Evolutionary conservation across 148 eudicot genomes (phyloP).

Genomic region (Cornus florida): DNA sequence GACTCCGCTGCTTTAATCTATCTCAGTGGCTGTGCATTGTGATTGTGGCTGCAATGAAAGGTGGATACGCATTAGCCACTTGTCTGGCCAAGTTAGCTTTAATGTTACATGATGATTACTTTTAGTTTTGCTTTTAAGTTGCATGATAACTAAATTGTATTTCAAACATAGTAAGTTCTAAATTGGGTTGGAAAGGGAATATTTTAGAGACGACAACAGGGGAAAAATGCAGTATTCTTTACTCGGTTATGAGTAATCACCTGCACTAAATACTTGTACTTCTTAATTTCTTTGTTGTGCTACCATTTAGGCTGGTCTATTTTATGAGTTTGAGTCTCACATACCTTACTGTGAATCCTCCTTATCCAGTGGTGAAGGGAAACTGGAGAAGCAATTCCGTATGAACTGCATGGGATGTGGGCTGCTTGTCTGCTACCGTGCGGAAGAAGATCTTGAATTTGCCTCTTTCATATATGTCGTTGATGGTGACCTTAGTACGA

Average conservation of each 20-base stretch:
- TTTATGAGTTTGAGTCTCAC: not conserved
- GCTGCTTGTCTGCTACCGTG: conserved; percentile 91
- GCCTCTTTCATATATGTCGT: conserved; percentile 71
- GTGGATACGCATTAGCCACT: not conserved
- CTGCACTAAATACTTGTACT: not conserved
- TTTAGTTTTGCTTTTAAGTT: not conserved
- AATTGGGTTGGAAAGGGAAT: not conserved
- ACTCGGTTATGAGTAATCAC: not conserved
- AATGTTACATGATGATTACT: not conserved
- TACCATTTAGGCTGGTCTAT: not conserved
- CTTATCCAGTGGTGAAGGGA: conserved; percentile 88
- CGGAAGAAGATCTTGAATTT: conserved; percentile 84
- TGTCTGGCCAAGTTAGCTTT: not conserved
- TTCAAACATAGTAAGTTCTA: not conserved
- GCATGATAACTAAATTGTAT: not conserved
- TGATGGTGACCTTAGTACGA: conserved; percentile 89
- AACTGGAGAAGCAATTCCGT: conserved; percentile 85
- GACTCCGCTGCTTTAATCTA: too few relatives aligned
- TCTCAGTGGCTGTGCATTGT: too few relatives aligned
- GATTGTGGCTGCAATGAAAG: too few relatives aligned
- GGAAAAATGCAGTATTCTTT: not conserved
- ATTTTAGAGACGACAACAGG: not conserved
- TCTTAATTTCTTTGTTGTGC: not conserved
- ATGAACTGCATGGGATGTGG: conserved; percentile 94
- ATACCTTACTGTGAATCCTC: not conserved